Conservation (phyloP, 1,284 basidiomycete species). For the Malassezia globosa region DNA sequence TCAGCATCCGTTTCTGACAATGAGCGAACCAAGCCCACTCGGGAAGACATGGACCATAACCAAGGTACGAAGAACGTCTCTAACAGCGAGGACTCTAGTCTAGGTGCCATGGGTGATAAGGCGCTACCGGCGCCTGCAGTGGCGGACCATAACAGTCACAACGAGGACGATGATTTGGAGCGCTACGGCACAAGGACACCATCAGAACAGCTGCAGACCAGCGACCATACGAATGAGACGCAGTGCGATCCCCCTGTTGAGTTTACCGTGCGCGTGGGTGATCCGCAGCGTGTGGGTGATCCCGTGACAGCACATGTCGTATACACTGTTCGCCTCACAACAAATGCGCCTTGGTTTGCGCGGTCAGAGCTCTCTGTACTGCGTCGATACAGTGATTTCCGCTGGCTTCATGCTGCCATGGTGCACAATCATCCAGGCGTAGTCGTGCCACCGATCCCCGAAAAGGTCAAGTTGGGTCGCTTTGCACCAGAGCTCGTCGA, state of each 20-base stretch:
- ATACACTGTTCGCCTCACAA: slow-evolving; percentile 49
- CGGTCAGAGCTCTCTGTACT: slow-evolving; percentile 56
- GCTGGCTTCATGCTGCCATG: slow-evolving; percentile 88
- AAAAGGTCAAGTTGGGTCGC: slow-evolving; percentile 70
- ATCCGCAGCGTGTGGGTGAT: slow-evolving; percentile 43
- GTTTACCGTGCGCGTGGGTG: slow-evolving; percentile 39
- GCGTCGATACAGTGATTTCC: slow-evolving; percentile 87
- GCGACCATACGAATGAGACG: slow-evolving; percentile 9
- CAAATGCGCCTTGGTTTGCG: slow-evolving; percentile 28
- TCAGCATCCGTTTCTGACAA: background rate
- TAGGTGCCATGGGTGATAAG: background rate
- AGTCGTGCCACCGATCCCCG: slow-evolving; percentile 88
- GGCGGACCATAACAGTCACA: too few relatives aligned
- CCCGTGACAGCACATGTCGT: slow-evolving; percentile 43
- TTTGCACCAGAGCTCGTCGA: slow-evolving; percentile 49
- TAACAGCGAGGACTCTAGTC: background rate
- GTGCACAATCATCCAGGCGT: slow-evolving; percentile 88
- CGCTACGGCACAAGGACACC: slow-evolving; percentile 12
- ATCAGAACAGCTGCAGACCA: slow-evolving; percentile 17
- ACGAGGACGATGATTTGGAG: background rate
- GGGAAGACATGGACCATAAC: background rate
- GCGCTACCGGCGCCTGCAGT: background rate
- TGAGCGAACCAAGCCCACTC: background rate
- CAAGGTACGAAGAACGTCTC: background rate
- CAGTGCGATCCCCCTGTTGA: slow-evolving; percentile 6